Conservation (phyloP, 2,329 filamentous ascomycete species). For the Fusarium equiseti region DNA sequence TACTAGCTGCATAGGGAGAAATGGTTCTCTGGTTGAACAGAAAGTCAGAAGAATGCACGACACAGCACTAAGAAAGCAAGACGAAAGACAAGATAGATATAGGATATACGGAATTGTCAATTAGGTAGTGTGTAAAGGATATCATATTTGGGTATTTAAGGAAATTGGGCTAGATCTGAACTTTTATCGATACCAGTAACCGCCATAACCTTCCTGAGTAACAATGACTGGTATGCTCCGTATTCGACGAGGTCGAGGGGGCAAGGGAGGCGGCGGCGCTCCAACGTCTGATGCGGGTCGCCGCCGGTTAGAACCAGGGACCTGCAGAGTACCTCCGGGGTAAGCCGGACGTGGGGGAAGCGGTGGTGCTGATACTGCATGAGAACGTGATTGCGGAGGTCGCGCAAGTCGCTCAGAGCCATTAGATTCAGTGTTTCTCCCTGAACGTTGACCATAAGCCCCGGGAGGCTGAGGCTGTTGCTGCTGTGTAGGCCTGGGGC, state of each 20-base stretch:
- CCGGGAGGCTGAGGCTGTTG: slow-evolving; percentile 8
- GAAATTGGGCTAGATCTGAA: slow-evolving; percentile 21
- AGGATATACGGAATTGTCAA: slow-evolving; percentile 30
- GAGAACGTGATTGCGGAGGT: slow-evolving; percentile 16
- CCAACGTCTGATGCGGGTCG: slow-evolving; percentile 44
- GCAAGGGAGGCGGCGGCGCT: slow-evolving; percentile 41
- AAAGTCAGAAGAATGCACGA: slow-evolving; percentile 18
- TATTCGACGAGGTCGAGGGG: slow-evolving; percentile 45
- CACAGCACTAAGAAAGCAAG: background rate
- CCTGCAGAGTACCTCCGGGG: slow-evolving; percentile 20
- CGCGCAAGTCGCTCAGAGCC: slow-evolving; percentile 10
- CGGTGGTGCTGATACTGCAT: slow-evolving; percentile 16
- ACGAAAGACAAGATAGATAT: background rate
- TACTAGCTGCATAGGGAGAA: slow-evolving; percentile 13
- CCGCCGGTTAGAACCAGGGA: slow-evolving; percentile 5
- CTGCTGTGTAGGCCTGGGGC: slow-evolving; percentile 6
- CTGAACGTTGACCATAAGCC: slow-evolving; percentile 6
- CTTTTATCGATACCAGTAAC: slow-evolving; percentile 41
- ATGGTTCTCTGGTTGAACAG: background rate
- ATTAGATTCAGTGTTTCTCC: slow-evolving; percentile 13
- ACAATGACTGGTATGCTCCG: slow-evolving; percentile 49
- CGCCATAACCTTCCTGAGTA: slow-evolving; percentile 44
- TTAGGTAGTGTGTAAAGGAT: slow-evolving; percentile 22
- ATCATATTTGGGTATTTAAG: slow-evolving; percentile 31
- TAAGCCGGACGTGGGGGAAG: slow-evolving; percentile 35